Base-by-base conservation (phyloP, 345 rosid genomes). In the Populus tremula region DNA sequence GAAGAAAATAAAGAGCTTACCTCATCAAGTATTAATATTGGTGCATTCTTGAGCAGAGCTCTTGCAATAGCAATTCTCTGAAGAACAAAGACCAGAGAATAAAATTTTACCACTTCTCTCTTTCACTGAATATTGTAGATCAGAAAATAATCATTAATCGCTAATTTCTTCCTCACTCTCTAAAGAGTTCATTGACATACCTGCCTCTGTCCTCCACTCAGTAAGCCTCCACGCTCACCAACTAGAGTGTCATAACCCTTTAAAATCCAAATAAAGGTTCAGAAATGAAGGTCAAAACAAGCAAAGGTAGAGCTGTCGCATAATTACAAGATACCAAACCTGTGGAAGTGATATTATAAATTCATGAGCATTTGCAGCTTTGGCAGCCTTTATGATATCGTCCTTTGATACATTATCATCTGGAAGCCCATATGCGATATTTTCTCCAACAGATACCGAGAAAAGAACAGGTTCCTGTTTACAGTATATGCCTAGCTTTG, bases 191-290 rank as follows among this genome's bases (percentile, higher is more conserved):
- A 35, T 50, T 27, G 23, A 41, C 31, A 64, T 86, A 92, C 97
- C 94, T 94, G 98, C 76, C 99, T 90, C 84, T 95, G 97, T 72
- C 99, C 99, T 65, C 98, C 98, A 79, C 99, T 95, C 79, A 92
- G 87, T 77, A 91, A 84, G 82, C 99, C 97, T 79, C 96, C 97
- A 62, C 96, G 91, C 86, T 93, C 98, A 76, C 97, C 98, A 73
- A 93, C 98, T 67, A 88, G 77, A 59, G 97, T 95, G 87, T 90
- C 99, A 70, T 93, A 95, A 53, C 99, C 99, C 97, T 95, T 82
- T 72, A 70, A 59, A 81, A 85, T 73, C 71, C 79, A 76, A 45
- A 12, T 43, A 71, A 73, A 79, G 70, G 20, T 31, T 77, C 72
- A 86, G 78, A 61, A 70, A 71, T 73, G 47, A 31, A 56, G 4